Percentiles rank a stretch among this genome's conserved stretches.
These are phyloP conservation scores for Brasilioporus rufonigricans DNA, from an alignment of 768 basidiomycete species.

Conservation along the genomic window DNA sequence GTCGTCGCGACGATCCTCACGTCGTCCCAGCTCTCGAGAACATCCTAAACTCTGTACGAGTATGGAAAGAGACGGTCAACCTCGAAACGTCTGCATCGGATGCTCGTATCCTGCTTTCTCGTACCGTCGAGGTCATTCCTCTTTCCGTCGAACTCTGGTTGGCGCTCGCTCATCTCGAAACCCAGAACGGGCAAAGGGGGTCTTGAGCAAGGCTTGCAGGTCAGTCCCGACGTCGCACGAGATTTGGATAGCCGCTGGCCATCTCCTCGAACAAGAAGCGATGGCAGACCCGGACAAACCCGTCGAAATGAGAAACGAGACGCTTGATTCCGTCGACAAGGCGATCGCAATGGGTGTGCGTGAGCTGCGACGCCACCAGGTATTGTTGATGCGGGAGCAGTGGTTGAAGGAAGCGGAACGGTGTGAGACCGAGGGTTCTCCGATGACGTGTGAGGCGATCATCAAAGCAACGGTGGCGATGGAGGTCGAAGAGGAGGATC, in stretches of 20 bases:
- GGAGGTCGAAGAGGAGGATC: conserved; percentile 94
- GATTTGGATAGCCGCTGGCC: conserved; percentile 97
- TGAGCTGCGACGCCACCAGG: conserved; percentile 77
- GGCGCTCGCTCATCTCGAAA: conserved; percentile 94
- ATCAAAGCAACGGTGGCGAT: conserved; percentile 91
- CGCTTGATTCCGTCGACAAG: conserved; percentile 76
- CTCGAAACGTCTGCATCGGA: conserved; percentile 87
- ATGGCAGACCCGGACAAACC: conserved; percentile 43
- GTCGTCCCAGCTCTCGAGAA: conserved; percentile 77
- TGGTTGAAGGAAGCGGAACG: conserved; percentile 96
- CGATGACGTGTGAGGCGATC: conserved; percentile 89
- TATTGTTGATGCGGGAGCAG: conserved; percentile 83
- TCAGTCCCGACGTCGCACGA: conserved; percentile 95
- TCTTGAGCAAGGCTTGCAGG: conserved; percentile 93
- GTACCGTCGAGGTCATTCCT: conserved; percentile 97
- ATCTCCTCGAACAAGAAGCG: conserved; percentile 86
- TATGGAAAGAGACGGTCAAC: conserved; percentile 99
- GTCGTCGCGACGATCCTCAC: background rate
- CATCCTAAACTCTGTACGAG: conserved; percentile 92
- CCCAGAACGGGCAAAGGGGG: conserved; percentile 85
- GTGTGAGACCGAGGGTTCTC: conserved; percentile 83
- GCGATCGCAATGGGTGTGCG: conserved; percentile 85
- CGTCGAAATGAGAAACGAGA: conserved; percentile 53
- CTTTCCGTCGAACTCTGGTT: conserved; percentile 97
- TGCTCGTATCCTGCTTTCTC: conserved; percentile 86